Evolutionary conservation across 148 eudicot species (phyloP), one percentile per base, ranked within the genome.

Genomic region (Pharnaceum exiguum): DNA sequence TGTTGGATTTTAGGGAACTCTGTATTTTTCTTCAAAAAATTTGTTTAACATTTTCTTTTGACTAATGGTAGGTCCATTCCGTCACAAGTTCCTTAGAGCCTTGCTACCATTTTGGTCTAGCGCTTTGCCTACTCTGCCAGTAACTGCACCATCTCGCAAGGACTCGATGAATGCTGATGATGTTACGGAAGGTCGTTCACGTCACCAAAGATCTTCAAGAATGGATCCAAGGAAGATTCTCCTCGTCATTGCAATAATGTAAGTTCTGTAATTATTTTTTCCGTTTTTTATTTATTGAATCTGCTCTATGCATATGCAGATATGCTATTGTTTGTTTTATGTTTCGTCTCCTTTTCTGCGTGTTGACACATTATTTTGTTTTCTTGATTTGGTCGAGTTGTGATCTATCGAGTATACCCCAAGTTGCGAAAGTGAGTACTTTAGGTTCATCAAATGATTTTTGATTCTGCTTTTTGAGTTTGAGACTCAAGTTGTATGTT

Each of bases 191-290:
- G 79, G 84, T 28, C 91, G 96, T 43, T 48, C 58, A 10, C 77
- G 91, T 43, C 95, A 83, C 52, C 87, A 79, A 44, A 93, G 40
- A 59, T 59, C 87, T 47, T 86, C 99, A 19, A 85, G 89, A 73
- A 86, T 86, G 96, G 99, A 93, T 75, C 96, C 99, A 15, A 89
- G 99, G 71, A 89, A 80, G 69, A 76, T 93, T 60, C 96, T 93
- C 72, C 90, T 93, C 48, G 26, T 85, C 44, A 78, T 93, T 63
- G 99, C 99, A 51, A 88, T 93, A 77, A 83, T 93, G 99, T 93
- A 81, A 85, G 29, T 50, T 61, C 56, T 69, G 17, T 63, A 47
- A 17, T 17, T 21, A 5, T 35, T 35, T 7, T 35, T 35, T 35
- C 7, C 8, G 7, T 35, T 35, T 7, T 35, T 35, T 35, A 12